These are phyloP conservation scores for Gentiana straminea DNA, from an alignment of 257 asterid genomes.

Conservation along the genomic window DNA sequence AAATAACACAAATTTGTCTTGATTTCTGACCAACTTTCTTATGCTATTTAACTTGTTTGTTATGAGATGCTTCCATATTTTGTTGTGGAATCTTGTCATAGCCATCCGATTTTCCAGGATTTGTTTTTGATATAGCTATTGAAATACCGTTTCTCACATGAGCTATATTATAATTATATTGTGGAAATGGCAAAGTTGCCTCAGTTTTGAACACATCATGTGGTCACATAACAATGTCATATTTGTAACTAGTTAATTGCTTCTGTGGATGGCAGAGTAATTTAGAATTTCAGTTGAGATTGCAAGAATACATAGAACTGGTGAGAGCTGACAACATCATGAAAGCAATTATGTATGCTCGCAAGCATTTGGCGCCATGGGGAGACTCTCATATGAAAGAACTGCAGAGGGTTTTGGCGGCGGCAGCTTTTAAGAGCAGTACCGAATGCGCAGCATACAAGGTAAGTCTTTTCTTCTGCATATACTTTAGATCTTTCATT, in stretches of 20 bases:
- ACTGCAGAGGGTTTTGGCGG: conserved; percentile 82
- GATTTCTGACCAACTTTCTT: too few species aligned
- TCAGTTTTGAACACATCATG: too few species aligned
- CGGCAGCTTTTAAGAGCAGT: conserved; percentile 82
- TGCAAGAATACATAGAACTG: conserved; percentile 92
- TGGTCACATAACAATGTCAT: too few species aligned
- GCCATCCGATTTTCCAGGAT: too few species aligned
- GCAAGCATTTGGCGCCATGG: conserved; percentile 90
- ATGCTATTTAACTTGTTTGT: too few species aligned
- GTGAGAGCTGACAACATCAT: conserved; percentile 63
- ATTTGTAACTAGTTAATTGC: conserved; percentile 2
- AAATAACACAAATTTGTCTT: too few species aligned
- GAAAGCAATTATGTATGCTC: conserved; percentile 82
- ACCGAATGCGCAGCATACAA: conserved; percentile 80
- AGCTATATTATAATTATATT: too few species aligned
- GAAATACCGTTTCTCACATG: too few species aligned
- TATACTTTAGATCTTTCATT: background rate
- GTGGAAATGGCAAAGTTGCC: too few species aligned
- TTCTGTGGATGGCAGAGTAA: conserved; percentile 61
- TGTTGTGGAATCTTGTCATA: too few species aligned
- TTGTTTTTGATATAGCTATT: too few species aligned
- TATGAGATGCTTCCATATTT: too few species aligned
- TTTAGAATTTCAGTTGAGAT: conserved; percentile 90
- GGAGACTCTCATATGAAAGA: conserved; percentile 91
- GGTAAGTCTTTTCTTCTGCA: conserved; percentile 24